Conservation (phyloP, 768 basidiomycete species). For the Russula sp. region DNA sequence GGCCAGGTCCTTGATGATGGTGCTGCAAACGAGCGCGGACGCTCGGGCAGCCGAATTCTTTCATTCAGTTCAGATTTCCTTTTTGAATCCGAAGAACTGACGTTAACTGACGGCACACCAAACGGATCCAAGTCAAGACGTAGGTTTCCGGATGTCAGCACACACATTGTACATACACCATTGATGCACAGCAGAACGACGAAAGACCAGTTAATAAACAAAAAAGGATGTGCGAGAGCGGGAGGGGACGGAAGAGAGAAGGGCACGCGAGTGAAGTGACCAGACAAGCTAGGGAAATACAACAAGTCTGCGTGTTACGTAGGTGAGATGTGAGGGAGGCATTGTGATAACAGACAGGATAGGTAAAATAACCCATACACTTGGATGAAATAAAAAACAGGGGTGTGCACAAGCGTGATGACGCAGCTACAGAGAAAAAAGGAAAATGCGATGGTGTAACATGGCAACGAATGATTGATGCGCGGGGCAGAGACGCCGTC, state of each 20-base stretch:
- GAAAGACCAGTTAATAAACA: constrained; percentile 1
- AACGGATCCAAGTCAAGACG: background rate
- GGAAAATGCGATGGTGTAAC: constrained; percentile 7
- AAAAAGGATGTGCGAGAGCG: background rate
- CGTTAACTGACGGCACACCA: background rate
- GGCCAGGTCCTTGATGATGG: too few species aligned
- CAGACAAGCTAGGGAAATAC: background rate
- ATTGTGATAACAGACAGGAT: constrained; percentile 7
- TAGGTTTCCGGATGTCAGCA: constrained; percentile 1
- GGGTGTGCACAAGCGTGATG: background rate
- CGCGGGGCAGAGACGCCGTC: background rate
- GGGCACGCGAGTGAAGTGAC: background rate
- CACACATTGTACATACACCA: constrained; percentile 7
- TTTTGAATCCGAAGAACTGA: background rate
- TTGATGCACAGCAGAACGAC: constrained; percentile 4
- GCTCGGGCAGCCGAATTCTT: too few species aligned
- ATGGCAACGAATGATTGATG: constrained; percentile 6
- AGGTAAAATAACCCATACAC: constrained; percentile 2
- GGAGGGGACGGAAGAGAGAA: background rate
- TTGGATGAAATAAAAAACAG: constrained; percentile 4
- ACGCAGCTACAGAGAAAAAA: background rate
- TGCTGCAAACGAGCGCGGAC: too few species aligned
- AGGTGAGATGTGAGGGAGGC: constrained; percentile 1
- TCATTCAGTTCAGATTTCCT: background rate
- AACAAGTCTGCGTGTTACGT: constrained; percentile 5